These are phyloP conservation scores for Nicotiana sylvestris DNA, from an alignment of 257 asterid species.

Conservation along the genomic window DNA sequence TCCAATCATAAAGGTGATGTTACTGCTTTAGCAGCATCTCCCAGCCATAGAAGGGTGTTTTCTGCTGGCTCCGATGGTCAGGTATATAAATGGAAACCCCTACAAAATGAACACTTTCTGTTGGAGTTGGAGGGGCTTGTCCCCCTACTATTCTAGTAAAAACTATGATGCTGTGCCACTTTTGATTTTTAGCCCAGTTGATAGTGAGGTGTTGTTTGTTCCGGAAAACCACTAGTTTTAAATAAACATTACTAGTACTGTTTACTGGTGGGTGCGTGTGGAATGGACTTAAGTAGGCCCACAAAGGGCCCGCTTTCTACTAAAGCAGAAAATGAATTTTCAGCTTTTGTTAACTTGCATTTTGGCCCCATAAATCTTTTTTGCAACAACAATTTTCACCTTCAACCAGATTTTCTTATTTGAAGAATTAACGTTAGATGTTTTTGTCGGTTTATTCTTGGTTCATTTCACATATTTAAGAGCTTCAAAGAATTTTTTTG, in stretches of 20 bases:
- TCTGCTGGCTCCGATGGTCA: conserved; percentile 98
- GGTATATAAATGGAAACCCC: conserved; percentile 38
- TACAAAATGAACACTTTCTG: not conserved
- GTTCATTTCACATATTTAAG: not conserved
- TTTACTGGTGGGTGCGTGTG: not conserved
- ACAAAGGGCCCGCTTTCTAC: not conserved
- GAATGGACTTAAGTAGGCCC: not conserved
- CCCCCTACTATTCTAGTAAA: not conserved
- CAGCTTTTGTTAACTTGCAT: not conserved
- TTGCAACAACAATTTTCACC: not conserved
- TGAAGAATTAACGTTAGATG: not conserved
- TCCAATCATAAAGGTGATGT: conserved; percentile 90
- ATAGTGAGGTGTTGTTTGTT: not conserved
- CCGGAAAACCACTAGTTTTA: not conserved
- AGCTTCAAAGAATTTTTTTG: not conserved
- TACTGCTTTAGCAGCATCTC: conserved; percentile 81
- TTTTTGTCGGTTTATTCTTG: not conserved
- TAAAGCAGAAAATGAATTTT: not conserved
- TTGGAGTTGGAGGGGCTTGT: not conserved
- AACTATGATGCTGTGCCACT: not conserved
- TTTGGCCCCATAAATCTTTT: not conserved
- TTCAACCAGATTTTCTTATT: not conserved
- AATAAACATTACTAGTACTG: not conserved
- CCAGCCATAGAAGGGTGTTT: conserved; percentile 77
- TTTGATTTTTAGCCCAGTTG: not conserved